Base-by-base conservation (phyloP, 2,329 filamentous ascomycete genomes). In the Apiospora kogelbergensis region DNA sequence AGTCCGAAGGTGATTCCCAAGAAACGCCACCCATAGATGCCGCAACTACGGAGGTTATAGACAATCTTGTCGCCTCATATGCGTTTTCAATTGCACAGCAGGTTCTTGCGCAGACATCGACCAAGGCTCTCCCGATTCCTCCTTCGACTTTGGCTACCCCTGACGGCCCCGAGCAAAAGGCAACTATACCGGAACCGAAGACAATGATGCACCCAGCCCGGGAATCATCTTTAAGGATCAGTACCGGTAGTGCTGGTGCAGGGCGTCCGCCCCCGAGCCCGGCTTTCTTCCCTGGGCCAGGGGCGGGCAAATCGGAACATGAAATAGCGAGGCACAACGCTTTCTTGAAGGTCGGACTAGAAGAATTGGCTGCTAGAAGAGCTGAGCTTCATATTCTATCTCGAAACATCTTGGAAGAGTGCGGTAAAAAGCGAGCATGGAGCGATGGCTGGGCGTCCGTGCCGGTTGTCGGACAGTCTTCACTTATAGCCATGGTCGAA, bases 351-450 rank as follows among this genome's bases (percentile, higher is more conserved):
- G 75, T 82, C 7, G 94, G 95, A 0, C 83, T 95, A 0, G 92
- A 97, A 76, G 92, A 97, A 68, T 84, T 98, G 30, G 93, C 95
- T 44, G 93, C 93, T 60, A 89, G 90, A 70, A 88, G 95, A 74
- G 95, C 93, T 6, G 94, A 97, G 75, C 85, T 98, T 2, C 91
- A 94, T 70, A 83, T 93, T 68, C 82, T 97, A 48, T 95, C 94
- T 10, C 87, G 95, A 68, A 93, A 93, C 71, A 88, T 96, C 6
- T 83, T 98, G 0, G 91, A 95, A 74, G 87, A 90, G 65, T 81
- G 94, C 63, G 95, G 93, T 2, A 89, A 88, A 75, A 88, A 88
- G 69, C 84, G 89, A 26, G 90, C 89, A 3, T 98, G 94, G 95
- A 88, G 84, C 66, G 89, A 93, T 71, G 93, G 91, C 0, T 97